These are phyloP conservation scores for Tanacetum coccineum DNA, from an alignment of 129 eudicot genomes.

Conservation along the genomic window DNA sequence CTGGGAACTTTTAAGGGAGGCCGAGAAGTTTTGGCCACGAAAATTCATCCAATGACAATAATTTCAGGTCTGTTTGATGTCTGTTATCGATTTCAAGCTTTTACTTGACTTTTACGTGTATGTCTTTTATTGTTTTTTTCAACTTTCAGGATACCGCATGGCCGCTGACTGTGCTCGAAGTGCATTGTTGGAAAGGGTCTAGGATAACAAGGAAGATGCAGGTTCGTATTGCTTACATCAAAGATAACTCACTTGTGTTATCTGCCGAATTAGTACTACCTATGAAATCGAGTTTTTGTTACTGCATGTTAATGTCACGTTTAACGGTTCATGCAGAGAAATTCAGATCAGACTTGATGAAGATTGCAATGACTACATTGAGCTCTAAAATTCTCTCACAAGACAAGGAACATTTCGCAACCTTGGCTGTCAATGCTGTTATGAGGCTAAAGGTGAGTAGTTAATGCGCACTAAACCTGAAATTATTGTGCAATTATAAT, in stretches of 20 bases:
- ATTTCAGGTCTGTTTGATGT: no score
- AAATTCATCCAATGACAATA: no score
- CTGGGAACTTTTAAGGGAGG: no score
- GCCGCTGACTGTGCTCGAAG: conserved; percentile 73
- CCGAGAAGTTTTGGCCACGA: no score
- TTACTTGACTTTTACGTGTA: not conserved
- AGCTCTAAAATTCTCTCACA: conserved; percentile 80
- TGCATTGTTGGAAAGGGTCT: conserved; percentile 62
- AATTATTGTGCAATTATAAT: no score
- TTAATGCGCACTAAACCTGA: not conserved
- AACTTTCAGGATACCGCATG: conserved; percentile 54
- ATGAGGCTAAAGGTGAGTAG: conserved; percentile 71
- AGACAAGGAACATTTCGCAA: conserved; percentile 89
- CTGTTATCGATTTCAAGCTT: not conserved
- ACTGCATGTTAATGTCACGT: no score
- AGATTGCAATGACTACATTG: conserved; percentile 90
- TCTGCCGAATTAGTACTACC: no score
- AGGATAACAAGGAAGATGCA: conserved; percentile 17
- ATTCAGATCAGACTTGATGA: conserved; percentile 73
- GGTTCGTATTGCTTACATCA: conserved; percentile 36
- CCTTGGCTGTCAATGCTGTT: conserved; percentile 79
- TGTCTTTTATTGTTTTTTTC: not conserved
- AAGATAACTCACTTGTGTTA: no score
- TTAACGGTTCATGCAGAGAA: conserved; percentile 22
- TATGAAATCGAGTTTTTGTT: no score